phyloP scores from a whole-genome alignment of 257 asterid genomes.

The Orobanche coerulescens region DNA sequence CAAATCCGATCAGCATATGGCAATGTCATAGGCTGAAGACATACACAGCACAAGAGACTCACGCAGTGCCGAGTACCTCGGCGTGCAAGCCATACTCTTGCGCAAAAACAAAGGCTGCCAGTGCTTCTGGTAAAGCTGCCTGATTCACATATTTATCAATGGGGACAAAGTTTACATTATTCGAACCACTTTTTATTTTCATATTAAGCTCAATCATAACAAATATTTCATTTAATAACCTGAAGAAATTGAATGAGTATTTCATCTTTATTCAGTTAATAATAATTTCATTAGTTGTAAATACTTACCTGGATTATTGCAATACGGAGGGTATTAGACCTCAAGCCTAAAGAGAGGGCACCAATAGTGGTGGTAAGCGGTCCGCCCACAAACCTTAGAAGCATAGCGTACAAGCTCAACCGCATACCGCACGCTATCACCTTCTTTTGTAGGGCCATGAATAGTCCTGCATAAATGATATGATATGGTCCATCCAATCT shows the following conservation, averaged over 20 bases:
- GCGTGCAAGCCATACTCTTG: conserved; percentile 56
- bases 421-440: conserved; percentile 46
- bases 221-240: no score
- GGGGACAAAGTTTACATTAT: no score
- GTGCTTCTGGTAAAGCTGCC: conserved; percentile 55
- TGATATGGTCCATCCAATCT: background rate
- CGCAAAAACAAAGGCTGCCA: conserved; percentile 44
- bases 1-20: background rate
- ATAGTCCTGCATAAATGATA: conserved; percentile 40
- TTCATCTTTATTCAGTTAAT: no score
- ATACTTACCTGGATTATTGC: conserved; percentile 47
- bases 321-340: conserved; percentile 34
- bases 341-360: conserved; percentile 43
- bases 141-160: background rate
- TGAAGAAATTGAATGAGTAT: no score
- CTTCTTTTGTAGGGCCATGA: conserved; percentile 72
- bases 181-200: background rate
- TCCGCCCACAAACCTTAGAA: conserved; percentile 50
- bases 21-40: background rate
- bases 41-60: conserved; percentile 19
- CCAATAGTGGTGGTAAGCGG: conserved; percentile 47
- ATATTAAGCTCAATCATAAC: background rate
- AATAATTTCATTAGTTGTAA: background rate
- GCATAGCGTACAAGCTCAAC: conserved; percentile 36
- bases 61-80: conserved; percentile 48